Evolutionary conservation across 176 grass and related monocot species (phyloP).

Genomic region (Canna indica): DNA sequence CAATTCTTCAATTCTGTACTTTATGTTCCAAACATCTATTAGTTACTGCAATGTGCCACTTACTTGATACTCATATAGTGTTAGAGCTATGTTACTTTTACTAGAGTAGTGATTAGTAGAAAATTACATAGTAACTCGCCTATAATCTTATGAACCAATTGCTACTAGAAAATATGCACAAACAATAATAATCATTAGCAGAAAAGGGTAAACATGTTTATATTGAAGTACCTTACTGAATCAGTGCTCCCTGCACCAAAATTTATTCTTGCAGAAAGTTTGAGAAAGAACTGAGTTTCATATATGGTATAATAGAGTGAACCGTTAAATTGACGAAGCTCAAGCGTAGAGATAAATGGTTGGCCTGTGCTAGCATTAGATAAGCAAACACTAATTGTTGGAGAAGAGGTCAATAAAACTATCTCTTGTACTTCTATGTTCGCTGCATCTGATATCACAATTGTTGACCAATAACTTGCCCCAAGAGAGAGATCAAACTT

Average conservation of each 20-base stretch:
- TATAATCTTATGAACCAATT: too few relatives aligned
- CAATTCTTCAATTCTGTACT: too few relatives aligned
- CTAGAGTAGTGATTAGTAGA: too few relatives aligned
- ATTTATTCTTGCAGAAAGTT: conserved; percentile 64
- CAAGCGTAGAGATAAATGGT: conserved; percentile 81
- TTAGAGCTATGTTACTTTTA: too few relatives aligned
- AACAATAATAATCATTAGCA: too few relatives aligned
- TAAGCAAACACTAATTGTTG: conserved; percentile 57
- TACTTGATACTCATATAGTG: too few relatives aligned
- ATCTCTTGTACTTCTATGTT: conserved; percentile 44
- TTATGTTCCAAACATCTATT: too few relatives aligned
- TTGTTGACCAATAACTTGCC: conserved; percentile 54
- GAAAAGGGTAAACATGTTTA: too few relatives aligned
- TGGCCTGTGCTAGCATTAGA: conserved; percentile 61
- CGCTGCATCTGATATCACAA: conserved; percentile 50
- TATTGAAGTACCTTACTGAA: conserved; percentile 71
- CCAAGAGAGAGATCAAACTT: conserved; percentile 65
- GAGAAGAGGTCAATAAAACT: conserved; percentile 57
- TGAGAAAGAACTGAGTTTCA: conserved; percentile 64
- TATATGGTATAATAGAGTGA: conserved; percentile 68
- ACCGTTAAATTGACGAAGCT: conserved; percentile 76
- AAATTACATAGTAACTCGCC: too few relatives aligned
- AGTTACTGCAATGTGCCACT: too few relatives aligned
- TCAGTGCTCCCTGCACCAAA: conserved; percentile 54
- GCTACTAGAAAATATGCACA: too few relatives aligned